phyloP scores from a whole-genome alignment of 2,329 filamentous ascomycete genomes.

The Ophiostoma perfectum region DNA sequence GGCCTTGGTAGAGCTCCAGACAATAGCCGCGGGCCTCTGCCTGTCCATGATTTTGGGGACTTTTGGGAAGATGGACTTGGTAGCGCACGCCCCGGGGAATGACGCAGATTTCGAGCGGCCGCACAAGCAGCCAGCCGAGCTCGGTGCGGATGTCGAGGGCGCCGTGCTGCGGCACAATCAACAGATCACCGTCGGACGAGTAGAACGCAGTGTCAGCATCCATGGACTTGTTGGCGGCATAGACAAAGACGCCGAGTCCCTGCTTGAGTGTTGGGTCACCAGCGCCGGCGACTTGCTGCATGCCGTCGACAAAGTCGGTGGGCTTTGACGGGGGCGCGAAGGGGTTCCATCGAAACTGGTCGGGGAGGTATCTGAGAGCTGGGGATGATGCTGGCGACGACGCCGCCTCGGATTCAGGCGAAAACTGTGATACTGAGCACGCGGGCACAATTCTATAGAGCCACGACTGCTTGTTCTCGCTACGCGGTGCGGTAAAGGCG shows the following conservation, averaged over 20 bases:
- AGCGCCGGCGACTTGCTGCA: constrained; percentile 70
- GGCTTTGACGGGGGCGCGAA: constrained; percentile 56
- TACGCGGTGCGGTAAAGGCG: constrained; percentile 63
- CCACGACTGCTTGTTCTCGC: constrained; percentile 67
- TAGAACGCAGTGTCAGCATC: constrained; percentile 69
- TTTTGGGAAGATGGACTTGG: constrained; percentile 60
- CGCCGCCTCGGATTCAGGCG: constrained; percentile 27
- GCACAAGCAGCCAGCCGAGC: constrained; percentile 66
- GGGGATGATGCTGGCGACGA: constrained; percentile 9
- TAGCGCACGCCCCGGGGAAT: constrained; percentile 71
- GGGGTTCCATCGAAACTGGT: constrained; percentile 73
- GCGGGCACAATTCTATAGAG: constrained; percentile 65
- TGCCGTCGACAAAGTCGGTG: constrained; percentile 48
- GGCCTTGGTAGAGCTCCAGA: constrained; percentile 66
- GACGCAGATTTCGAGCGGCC: constrained; percentile 71
- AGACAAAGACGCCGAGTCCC: constrained; percentile 75
- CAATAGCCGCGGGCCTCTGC: constrained; percentile 63
- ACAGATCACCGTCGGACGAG: constrained; percentile 73
- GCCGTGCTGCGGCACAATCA: constrained; percentile 71
- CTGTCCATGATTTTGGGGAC: no score
- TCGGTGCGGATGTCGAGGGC: constrained; percentile 72
- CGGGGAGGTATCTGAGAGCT: constrained; percentile 65
- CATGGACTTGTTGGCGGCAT: constrained; percentile 75
- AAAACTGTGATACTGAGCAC: constrained; percentile 54
- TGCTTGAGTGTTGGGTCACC: constrained; percentile 75